phyloP scores from a whole-genome alignment of 192 early-diverging fungal species.

The Coemansia sp. region DNA sequence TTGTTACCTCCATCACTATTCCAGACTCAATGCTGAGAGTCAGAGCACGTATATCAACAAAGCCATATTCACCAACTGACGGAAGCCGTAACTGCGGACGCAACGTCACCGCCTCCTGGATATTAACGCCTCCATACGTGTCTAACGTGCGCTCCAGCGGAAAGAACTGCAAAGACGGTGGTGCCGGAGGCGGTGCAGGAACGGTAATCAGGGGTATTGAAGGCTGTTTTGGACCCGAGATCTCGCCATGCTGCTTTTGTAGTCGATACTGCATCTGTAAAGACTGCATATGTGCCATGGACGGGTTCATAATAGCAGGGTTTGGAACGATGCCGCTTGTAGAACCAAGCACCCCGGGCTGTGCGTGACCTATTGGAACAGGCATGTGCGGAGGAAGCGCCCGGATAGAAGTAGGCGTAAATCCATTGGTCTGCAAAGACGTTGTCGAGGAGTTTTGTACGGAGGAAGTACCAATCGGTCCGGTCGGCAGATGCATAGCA shows the following conservation, averaged over 20 bases:
- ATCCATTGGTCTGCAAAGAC: slow-evolving; percentile 16
- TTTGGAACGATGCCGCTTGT: slow-evolving; percentile 5
- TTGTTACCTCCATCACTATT: slow-evolving; percentile 70
- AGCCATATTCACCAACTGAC: slow-evolving; percentile 51
- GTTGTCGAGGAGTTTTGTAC: not conserved
- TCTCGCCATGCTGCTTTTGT: not conserved
- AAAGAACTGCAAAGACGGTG: slow-evolving; percentile 33
- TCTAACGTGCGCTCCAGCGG: slow-evolving; percentile 64
- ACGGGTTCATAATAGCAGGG: not conserved
- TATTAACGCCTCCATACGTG: slow-evolving; percentile 75
- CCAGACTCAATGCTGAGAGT: slow-evolving; percentile 79
- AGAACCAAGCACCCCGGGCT: slow-evolving; percentile 9
- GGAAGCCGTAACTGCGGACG: slow-evolving; percentile 57
- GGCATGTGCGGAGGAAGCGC: slow-evolving; percentile 9
- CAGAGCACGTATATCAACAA: slow-evolving; percentile 73
- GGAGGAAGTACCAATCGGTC: not conserved
- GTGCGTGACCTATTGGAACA: not conserved
- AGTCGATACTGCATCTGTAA: not conserved
- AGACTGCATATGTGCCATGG: not conserved
- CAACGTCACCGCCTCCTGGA: slow-evolving; percentile 61
- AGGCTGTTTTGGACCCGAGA: slow-evolving; percentile 1
- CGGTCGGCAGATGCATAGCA: slow-evolving; percentile 4
- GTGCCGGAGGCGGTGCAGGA: slow-evolving; percentile 29
- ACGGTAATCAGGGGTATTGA: slow-evolving; percentile 20
- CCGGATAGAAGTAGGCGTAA: not conserved